Base-by-base conservation (phyloP, 2,329 filamentous ascomycete species). In the Phaeosphaeriaceae sp. region DNA sequence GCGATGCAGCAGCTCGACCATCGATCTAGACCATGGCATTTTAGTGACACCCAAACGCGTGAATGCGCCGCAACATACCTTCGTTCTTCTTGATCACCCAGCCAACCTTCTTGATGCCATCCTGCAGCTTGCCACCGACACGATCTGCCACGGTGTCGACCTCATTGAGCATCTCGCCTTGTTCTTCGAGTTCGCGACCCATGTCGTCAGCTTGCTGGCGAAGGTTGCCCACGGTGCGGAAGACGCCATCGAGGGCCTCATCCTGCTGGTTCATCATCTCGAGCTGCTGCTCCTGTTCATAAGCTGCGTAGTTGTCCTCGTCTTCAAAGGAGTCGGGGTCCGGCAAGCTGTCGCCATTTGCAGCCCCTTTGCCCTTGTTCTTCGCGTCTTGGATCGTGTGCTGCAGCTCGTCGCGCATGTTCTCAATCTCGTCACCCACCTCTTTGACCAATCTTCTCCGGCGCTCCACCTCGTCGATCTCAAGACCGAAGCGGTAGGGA, bases 231-330 rank as follows among this genome's bases (percentile, higher is more conserved):
- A 99, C 95, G 1, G 94, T 98, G 66, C 89, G 87, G 75, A 96
- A 97, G 48, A 99, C 94, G 17, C 91, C 91, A 74, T 98, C 94
- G 1, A 99, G 84, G 69, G 95, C 91, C 79, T 93, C 85, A 75
- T 99, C 95, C 82, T 99, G 95, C 78, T 97, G 92, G 66, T 90
- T 87, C 90, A 99, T 93, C 79, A 99, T 91, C 79, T 93, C 87
- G 73, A 91, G 76, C 81, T 99, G 96, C 75, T 96, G 88, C 79
- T 95, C 89, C 78, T 96, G 90, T 82, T 98, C 94, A 71, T 96
- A 93, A 68, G 89, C 89, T 17, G 89, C 88, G 68, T 93, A 94
- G 75, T 89, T 87, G 51, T 86, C 81, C 24, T 79, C 80, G 10
- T 80, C 79, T 60, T 84, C 84, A 63, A 87, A 88, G 10, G 82